Evolutionary conservation across 768 basidiomycete genomes (phyloP).

Genomic region (Rossbeevera mucosa): DNA sequence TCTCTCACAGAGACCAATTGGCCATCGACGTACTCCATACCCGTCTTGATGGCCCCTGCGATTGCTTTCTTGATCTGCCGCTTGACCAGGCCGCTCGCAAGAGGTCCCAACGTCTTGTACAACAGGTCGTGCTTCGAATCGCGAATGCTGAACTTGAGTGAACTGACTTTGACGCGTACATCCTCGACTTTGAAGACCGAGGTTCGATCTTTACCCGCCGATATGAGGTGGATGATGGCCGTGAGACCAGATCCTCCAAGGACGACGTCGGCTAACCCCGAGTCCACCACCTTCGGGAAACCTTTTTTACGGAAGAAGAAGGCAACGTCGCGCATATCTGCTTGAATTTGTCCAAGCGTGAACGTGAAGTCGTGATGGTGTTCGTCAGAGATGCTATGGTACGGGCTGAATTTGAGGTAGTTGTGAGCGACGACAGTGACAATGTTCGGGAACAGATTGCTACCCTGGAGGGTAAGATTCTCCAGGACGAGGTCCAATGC

Average conservation of each 20-base stretch:
- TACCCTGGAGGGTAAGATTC: slow-evolving; percentile 83
- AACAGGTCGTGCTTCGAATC: slow-evolving; percentile 87
- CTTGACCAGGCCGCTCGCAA: slow-evolving; percentile 82
- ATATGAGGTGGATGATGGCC: slow-evolving; percentile 58
- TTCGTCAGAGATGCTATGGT: slow-evolving; percentile 51
- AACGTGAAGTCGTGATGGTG: slow-evolving; percentile 69
- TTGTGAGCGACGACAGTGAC: slow-evolving; percentile 74
- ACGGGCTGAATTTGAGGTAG: slow-evolving; percentile 81
- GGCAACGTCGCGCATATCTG: slow-evolving; percentile 89
- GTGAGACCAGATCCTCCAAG: slow-evolving; percentile 80
- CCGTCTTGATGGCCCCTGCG: slow-evolving; percentile 66
- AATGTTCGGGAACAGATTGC: slow-evolving; percentile 84
- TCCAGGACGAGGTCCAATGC: slow-evolving; percentile 85
- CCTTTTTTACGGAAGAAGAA: slow-evolving; percentile 92
- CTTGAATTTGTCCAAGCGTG: slow-evolving; percentile 81
- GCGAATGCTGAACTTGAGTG: slow-evolving; percentile 85
- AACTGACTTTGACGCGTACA: slow-evolving; percentile 77
- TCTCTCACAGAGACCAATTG: slow-evolving; percentile 88
- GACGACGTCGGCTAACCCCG: slow-evolving; percentile 80
- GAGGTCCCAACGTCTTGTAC: slow-evolving; percentile 78
- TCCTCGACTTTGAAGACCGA: slow-evolving; percentile 71
- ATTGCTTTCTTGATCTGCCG: slow-evolving; percentile 57
- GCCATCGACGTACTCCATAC: slow-evolving; percentile 82
- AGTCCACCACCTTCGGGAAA: slow-evolving; percentile 74
- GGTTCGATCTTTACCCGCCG: slow-evolving; percentile 55